A percentile compares a stretch with the other conserved stretches of the same genome.
Conservation (phyloP, 2,329 filamentous ascomycete species). For the Arthrobotrys megalospora region DNA sequence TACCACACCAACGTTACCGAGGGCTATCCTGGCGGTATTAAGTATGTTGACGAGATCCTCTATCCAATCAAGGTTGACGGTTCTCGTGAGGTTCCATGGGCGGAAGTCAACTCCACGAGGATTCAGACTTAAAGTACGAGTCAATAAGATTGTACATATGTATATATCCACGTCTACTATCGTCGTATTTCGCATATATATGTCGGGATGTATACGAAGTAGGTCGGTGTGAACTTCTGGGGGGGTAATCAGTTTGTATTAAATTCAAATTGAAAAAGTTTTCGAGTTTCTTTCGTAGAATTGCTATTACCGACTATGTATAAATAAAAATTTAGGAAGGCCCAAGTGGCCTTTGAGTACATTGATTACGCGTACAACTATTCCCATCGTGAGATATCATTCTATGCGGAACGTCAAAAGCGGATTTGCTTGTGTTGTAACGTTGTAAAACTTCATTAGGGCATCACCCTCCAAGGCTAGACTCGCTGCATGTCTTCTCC, state of each 20-base stretch:
- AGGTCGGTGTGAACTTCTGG: background rate
- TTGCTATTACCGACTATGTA: background rate
- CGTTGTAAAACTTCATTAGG: constrained; percentile 12
- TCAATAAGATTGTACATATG: constrained; percentile 32
- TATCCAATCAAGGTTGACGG: constrained; percentile 59
- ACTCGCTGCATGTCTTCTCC: background rate
- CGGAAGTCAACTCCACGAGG: constrained; percentile 44
- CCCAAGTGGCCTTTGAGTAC: background rate
- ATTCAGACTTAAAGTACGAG: constrained; percentile 11
- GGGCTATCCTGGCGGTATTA: constrained; percentile 71
- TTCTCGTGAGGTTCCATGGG: constrained; percentile 50
- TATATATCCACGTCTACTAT: background rate
- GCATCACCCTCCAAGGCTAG: background rate
- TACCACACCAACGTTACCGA: constrained; percentile 71
- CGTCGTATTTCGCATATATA: background rate
- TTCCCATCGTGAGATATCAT: background rate
- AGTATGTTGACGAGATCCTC: constrained; percentile 36
- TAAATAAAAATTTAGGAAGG: background rate
- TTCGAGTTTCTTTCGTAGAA: background rate
- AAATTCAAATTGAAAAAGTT: background rate
- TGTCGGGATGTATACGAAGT: background rate
- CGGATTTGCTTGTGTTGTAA: constrained; percentile 12
- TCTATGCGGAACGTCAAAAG: background rate
- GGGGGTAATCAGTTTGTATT: background rate
- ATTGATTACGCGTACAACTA: constrained; percentile 19